These are phyloP conservation scores for Dentipellis sp. DNA, from an alignment of 768 basidiomycete genomes.

Conservation along the genomic window DNA sequence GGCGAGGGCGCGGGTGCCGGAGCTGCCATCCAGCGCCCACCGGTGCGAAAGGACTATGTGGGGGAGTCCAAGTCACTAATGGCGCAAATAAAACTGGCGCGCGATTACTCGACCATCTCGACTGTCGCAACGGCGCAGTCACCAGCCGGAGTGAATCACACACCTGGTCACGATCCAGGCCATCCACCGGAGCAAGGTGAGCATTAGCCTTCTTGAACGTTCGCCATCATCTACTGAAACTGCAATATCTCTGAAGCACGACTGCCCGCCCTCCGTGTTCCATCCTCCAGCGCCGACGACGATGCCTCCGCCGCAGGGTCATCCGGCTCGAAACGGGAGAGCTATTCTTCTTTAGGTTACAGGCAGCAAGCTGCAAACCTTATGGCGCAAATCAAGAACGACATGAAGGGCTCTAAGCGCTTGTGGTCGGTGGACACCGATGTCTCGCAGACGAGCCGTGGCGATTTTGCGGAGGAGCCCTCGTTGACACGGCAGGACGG, in stretches of 20 bases:
- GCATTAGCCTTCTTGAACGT: neutral
- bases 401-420: slow-evolving; percentile 67
- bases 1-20: slow-evolving; percentile 40
- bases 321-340: slow-evolving; percentile 20
- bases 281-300: neutral
- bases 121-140: slow-evolving; percentile 40
- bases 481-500: neutral
- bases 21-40: slow-evolving; percentile 41
- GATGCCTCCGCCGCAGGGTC: neutral
- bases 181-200: neutral
- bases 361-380: slow-evolving; percentile 69
- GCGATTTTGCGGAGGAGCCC: slow-evolving; percentile 6
- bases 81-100: slow-evolving; percentile 71
- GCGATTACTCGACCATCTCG: slow-evolving; percentile 70
- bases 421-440: slow-evolving; percentile 63
- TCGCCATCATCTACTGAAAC: too few species aligned
- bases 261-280: slow-evolving; percentile 8
- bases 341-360: slow-evolving; percentile 58
- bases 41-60: slow-evolving; percentile 55
- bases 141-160: slow-evolving; percentile 6
- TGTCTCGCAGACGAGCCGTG: slow-evolving; percentile 26
- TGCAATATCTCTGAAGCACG: neutral
- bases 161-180: neutral
- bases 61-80: slow-evolving; percentile 71
- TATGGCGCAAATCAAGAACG: slow-evolving; percentile 80